Evolutionary conservation across 176 grass and related monocot species (phyloP).

Genomic region (Luzula sylvatica): DNA sequence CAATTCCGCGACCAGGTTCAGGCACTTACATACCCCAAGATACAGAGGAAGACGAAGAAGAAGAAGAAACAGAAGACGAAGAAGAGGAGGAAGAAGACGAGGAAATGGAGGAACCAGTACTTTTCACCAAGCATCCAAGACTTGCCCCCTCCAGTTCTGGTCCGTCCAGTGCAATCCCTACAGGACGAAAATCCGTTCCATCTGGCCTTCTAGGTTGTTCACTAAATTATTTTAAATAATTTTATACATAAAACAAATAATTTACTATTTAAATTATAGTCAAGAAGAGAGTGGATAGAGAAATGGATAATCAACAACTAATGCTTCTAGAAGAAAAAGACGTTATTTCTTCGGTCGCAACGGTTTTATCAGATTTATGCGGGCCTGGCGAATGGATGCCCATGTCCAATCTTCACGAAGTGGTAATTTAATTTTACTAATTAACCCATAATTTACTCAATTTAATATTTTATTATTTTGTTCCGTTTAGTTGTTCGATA

Average conservation of each 20-base stretch:
- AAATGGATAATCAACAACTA: constrained; percentile 59
- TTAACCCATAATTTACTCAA: background rate
- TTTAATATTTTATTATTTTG: constrained; percentile 3
- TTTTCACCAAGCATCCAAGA: constrained; percentile 26
- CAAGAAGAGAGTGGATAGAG: constrained; percentile 36
- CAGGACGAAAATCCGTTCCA: background rate
- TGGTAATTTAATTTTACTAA: constrained; percentile 29
- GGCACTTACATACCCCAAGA: constrained; percentile 16
- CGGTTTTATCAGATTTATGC: constrained; percentile 56
- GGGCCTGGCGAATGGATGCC: constrained; percentile 49
- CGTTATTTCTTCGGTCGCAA: constrained; percentile 61
- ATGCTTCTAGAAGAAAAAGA: constrained; percentile 91
- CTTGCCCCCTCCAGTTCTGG: background rate
- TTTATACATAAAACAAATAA: background rate
- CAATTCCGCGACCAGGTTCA: background rate
- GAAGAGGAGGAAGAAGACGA: constrained; percentile 15
- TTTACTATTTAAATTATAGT: constrained; percentile 16
- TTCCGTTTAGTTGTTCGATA: constrained; percentile 45
- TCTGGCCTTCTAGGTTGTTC: constrained; percentile 33
- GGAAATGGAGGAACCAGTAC: constrained; percentile 5
- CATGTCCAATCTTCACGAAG: constrained; percentile 65
- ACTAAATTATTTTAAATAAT: background rate
- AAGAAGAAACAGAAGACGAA: constrained; percentile 7
- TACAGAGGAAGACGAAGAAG: background rate
- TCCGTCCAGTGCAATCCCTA: background rate